Evolutionary conservation across 176 grass and related monocot genomes (phyloP).

Genomic region (Zea mays): DNA sequence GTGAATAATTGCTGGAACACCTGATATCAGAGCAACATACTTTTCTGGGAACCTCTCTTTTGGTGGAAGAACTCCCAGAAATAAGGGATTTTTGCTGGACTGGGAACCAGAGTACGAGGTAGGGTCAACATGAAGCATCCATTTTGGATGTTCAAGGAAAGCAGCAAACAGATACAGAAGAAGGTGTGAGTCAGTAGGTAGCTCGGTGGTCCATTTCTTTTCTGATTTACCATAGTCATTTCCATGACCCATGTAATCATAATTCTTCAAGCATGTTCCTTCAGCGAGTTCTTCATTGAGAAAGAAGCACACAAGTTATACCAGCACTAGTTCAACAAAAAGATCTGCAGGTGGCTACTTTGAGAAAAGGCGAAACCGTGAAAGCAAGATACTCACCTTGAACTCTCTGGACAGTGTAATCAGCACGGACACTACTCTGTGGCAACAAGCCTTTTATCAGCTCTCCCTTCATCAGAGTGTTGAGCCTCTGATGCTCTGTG

Average conservation of each 20-base stretch:
- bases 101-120: conserved; percentile 88
- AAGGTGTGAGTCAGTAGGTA: conserved; percentile 88
- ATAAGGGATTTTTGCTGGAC: conserved; percentile 94
- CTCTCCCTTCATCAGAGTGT: conserved; percentile 96
- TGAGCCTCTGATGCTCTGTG: conserved; percentile 95
- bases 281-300: conserved; percentile 74
- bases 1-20: conserved; percentile 80
- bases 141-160: conserved; percentile 97
- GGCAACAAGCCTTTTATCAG: conserved; percentile 88
- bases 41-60: conserved; percentile 96
- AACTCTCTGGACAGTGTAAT: conserved; percentile 87
- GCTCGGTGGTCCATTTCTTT: conserved; percentile 78
- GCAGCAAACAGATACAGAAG: conserved; percentile 87
- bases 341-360: not conserved
- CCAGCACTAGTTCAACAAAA: not conserved
- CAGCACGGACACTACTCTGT: conserved; percentile 73
- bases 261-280: conserved; percentile 94
- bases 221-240: conserved; percentile 64
- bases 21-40: conserved; percentile 87
- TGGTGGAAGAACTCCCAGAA: conserved; percentile 92
- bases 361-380: not conserved
- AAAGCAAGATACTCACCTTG: conserved; percentile 52
- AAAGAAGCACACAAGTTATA: conserved; percentile 27
- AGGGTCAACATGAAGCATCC: conserved; percentile 95
- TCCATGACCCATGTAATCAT: conserved; percentile 76